A percentile compares a stretch with the other conserved stretches of the same genome.
phyloP scores from a whole-genome alignment of 176 grass and related monocot species.

The Avena insularis region DNA sequence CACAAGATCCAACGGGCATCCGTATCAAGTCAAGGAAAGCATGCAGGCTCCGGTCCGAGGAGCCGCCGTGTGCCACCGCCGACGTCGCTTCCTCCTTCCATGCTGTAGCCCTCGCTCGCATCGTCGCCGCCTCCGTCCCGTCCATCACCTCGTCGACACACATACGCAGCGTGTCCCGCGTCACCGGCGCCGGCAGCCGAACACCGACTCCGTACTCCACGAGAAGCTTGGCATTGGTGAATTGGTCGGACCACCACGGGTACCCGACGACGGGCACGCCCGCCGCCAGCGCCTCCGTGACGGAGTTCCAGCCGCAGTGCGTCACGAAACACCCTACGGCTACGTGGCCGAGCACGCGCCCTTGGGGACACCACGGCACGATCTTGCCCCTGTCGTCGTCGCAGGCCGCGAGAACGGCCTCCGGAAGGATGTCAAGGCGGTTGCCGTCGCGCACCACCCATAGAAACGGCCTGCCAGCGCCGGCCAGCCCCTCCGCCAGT shows the following conservation, averaged over 20 bases:
- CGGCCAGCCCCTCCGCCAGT: constrained; percentile 41
- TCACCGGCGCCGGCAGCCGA: constrained; percentile 44
- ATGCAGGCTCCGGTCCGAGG: constrained; percentile 43
- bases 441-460: constrained; percentile 61
- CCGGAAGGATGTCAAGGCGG: neutral
- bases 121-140: constrained; percentile 18
- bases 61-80: constrained; percentile 34
- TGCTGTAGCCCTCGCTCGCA: constrained; percentile 5
- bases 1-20: too few relatives aligned
- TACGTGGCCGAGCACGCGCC: constrained; percentile 50
- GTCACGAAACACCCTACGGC: constrained; percentile 64
- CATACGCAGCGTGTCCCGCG: neutral
- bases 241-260: constrained; percentile 67
- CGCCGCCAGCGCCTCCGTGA: constrained; percentile 46
- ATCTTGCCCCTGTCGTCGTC: neutral
- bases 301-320: constrained; percentile 88
- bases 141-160: constrained; percentile 53
- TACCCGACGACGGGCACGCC: constrained; percentile 63
- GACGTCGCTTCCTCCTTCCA: constrained; percentile 35
- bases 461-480: constrained; percentile 45
- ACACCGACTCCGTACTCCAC: constrained; percentile 53
- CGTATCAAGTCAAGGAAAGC: constrained; percentile 40
- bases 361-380: constrained; percentile 58
- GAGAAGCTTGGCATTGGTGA: constrained; percentile 56
- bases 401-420: neutral